Evolutionary conservation across 352 stramenopile genomes (phyloP).

Genomic region (Plasmopara viticola): DNA sequence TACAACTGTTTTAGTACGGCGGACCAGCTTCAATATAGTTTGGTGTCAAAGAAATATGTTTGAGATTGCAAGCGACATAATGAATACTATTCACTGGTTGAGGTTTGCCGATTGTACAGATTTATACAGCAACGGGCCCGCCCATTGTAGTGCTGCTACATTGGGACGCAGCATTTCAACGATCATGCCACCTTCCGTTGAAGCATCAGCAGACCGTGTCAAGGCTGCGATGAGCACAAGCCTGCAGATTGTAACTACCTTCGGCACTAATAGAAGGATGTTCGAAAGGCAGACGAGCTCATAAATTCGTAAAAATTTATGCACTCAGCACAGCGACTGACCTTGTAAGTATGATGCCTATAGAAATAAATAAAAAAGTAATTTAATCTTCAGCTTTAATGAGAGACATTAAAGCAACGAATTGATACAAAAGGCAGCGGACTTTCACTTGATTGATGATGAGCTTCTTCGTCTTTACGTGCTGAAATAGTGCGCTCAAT

Average conservation of each 20-base stretch:
- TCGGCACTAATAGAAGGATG: neutral
- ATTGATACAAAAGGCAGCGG: constrained; percentile 9
- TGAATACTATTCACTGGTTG: constrained; percentile 7
- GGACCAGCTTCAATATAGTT: constrained; percentile 6
- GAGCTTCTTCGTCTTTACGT: constrained; percentile 5
- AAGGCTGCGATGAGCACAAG: constrained; percentile 14
- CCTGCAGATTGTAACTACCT: constrained; percentile 9
- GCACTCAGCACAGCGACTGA: constrained; percentile 2
- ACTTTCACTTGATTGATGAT: constrained; percentile 9
- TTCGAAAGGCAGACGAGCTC: neutral
- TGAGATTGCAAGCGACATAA: constrained; percentile 9
- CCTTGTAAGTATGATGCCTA: neutral
- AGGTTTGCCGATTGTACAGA: neutral
- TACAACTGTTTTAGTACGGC: constrained; percentile 13
- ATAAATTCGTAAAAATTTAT: neutral
- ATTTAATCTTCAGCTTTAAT: neutral
- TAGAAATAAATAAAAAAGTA: neutral
- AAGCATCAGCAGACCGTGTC: neutral
- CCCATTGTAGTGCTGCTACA: constrained; percentile 1
- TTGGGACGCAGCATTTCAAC: neutral
- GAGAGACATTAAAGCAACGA: constrained; percentile 1
- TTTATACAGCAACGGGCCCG: too few relatives aligned
- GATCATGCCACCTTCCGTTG: neutral
- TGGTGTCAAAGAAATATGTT: constrained; percentile 3
- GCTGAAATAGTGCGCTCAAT: constrained; percentile 2